Evolutionary conservation across 805 yeast genomes (phyloP).

Genomic region (Lipomyces yamadae): DNA sequence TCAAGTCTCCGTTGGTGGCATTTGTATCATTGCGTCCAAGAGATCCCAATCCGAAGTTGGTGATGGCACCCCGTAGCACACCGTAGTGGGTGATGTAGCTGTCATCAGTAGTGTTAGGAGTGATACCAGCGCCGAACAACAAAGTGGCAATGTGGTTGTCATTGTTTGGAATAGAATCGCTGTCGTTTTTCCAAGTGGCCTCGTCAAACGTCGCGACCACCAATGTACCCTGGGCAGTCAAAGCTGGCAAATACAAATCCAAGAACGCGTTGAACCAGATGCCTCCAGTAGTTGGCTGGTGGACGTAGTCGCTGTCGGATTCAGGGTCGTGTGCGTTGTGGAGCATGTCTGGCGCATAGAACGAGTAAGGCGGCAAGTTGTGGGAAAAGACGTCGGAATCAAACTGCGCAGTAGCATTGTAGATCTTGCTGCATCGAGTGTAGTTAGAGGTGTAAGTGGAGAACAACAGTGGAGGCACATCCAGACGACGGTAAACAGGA

Average conservation of each 20-base stretch:
- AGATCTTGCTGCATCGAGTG: constrained; percentile 2
- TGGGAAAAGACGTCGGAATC: background rate
- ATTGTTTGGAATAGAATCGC: background rate
- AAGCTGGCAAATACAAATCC: background rate
- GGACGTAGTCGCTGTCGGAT: background rate
- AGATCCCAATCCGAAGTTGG: background rate
- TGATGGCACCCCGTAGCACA: background rate
- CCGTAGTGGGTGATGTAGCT: background rate
- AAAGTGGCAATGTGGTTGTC: background rate
- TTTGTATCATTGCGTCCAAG: background rate
- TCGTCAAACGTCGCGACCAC: background rate
- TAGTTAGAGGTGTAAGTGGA: background rate
- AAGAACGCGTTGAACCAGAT: background rate
- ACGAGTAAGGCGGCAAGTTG: background rate
- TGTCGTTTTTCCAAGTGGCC: background rate
- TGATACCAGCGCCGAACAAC: background rate
- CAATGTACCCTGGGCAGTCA: background rate
- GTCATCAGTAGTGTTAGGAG: background rate
- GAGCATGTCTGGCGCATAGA: background rate
- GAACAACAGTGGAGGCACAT: background rate
- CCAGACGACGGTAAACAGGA: background rate
- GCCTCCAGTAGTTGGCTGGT: background rate
- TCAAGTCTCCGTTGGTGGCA: constrained; percentile 1
- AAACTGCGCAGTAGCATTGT: background rate
- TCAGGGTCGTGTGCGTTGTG: background rate